Base-by-base conservation (phyloP, 2,329 filamentous ascomycete species). In the Emericellopsis cladophorae region DNA sequence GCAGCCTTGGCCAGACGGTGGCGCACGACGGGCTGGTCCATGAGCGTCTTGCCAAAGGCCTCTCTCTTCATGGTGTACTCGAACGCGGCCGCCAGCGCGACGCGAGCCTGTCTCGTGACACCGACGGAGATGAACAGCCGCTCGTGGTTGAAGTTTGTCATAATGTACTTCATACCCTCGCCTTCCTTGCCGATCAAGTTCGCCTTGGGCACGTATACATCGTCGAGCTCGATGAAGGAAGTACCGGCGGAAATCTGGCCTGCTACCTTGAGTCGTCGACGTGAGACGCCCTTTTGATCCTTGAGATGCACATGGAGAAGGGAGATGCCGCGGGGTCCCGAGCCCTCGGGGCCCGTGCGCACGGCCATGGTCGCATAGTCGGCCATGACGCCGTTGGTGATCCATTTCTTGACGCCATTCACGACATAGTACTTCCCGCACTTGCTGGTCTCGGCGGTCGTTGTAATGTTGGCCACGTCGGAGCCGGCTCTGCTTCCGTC, bases 111-210 rank as follows among this genome's bases (percentile, higher is more conserved):
- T 3, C 82, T 66, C 2, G 79, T 81, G 1, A 73, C 70, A 0
- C 73, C 71, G 12, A 86, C 73, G 1, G 76, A 67, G 46, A 87
- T 83, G 14, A 68, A 69, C 10, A 87, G 64, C 0, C 82, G 73
- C 57, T 88, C 83, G 56, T 87, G 81, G 61, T 87, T 87, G 70
- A 87, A 87, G 60, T 87, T 84, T 41, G 75, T 80, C 79, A 84
- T 84, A 51, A 83, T 74, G 52, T 84, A 83, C 44, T 66, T 70
- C 81, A 88, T 86, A 5, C 83, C 83, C 51, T 72, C 63, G 10
- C 81, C 81, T 55, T 87, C 82, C 16, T 66, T 49, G 4, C 82
- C 83, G 43, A 88, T 75, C 7, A 87, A 59, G 53, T 87, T 86
- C 51, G 74, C 72, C 0, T 76, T 70, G 0, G 81, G 81, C 1